phyloP scores from a whole-genome alignment of 441 rosid genomes.

The Pelargonium citronellum region DNA sequence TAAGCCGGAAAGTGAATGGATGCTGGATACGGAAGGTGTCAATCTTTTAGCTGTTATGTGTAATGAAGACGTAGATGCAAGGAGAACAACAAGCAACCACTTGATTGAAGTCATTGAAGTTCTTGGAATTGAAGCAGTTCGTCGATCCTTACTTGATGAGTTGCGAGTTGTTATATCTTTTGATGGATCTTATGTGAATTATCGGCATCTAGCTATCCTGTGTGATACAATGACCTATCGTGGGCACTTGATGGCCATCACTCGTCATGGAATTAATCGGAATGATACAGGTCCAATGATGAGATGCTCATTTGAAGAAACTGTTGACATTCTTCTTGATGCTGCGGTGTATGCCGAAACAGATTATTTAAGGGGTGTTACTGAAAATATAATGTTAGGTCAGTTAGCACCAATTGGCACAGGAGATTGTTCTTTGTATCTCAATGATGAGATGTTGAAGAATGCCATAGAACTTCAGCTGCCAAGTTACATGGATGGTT shows the following conservation, averaged over 20 bases:
- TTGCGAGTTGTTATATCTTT: conserved; percentile 92
- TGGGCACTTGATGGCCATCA: conserved; percentile 97
- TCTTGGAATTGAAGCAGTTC: conserved; percentile 95
- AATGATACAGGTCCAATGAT: conserved; percentile 97
- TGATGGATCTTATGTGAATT: conserved; percentile 94
- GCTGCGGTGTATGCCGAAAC: conserved; percentile 94
- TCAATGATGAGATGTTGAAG: conserved; percentile 95
- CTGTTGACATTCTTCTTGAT: conserved; percentile 95
- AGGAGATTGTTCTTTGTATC: conserved; percentile 77
- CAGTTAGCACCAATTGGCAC: conserved; percentile 98
- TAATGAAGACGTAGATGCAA: conserved; percentile 87
- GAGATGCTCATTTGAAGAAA: conserved; percentile 99
- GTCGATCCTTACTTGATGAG: conserved; percentile 84
- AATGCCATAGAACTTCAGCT: conserved; percentile 97
- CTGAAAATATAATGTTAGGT: conserved; percentile 96
- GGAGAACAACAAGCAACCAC: conserved; percentile 95
- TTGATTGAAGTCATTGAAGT: conserved; percentile 93
- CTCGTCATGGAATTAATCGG: conserved; percentile 94
- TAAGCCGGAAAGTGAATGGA: conserved; percentile 87
- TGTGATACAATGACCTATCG: conserved; percentile 99
- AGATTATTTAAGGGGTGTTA: conserved; percentile 80
- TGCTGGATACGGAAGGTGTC: conserved; percentile 97
- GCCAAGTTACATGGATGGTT: conserved; percentile 90
- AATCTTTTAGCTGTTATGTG: conserved; percentile 97
- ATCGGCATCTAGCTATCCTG: conserved; percentile 88